These are phyloP conservation scores for Verticillium tricorpus DNA, from an alignment of 2,329 filamentous ascomycete genomes.

Conservation along the genomic window DNA sequence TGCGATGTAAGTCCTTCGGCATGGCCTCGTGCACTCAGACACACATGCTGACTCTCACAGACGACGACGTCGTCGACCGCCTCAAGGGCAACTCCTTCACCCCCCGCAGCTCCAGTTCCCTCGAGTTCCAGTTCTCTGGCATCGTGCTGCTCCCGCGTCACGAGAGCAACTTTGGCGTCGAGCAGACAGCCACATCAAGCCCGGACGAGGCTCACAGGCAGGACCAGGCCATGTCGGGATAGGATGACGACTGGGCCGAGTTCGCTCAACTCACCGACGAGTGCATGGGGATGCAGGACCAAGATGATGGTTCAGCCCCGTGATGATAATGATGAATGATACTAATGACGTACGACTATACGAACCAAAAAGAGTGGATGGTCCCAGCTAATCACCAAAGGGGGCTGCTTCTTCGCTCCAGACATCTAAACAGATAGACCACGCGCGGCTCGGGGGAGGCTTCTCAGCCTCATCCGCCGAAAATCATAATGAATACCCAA, in stretches of 20 bases:
- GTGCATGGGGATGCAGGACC: background rate
- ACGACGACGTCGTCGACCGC: conserved; percentile 21
- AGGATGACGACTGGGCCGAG: background rate
- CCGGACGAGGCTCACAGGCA: background rate
- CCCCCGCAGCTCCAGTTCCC: conserved; percentile 37
- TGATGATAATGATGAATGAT: background rate
- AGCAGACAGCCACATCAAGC: background rate
- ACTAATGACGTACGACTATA: conserved; percentile 9
- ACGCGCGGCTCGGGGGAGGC: background rate
- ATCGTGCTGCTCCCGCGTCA: conserved; percentile 36
- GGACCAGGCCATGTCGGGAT: background rate
- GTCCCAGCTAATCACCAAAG: background rate
- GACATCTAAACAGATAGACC: background rate
- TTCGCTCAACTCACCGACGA: background rate
- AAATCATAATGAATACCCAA: background rate
- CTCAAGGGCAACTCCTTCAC: conserved; percentile 16
- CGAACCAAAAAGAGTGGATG: background rate
- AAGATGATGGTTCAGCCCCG: background rate
- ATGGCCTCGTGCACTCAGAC: background rate
- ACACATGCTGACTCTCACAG: conserved; percentile 3
- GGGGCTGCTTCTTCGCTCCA: background rate
- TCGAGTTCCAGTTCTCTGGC: conserved; percentile 46
- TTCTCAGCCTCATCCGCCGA: background rate
- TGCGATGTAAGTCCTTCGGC: conserved; percentile 47
- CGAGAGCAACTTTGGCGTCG: background rate